These are phyloP conservation scores for Omphalotus olearius DNA, from an alignment of 1,284 basidiomycete species.

Conservation along the genomic window DNA sequence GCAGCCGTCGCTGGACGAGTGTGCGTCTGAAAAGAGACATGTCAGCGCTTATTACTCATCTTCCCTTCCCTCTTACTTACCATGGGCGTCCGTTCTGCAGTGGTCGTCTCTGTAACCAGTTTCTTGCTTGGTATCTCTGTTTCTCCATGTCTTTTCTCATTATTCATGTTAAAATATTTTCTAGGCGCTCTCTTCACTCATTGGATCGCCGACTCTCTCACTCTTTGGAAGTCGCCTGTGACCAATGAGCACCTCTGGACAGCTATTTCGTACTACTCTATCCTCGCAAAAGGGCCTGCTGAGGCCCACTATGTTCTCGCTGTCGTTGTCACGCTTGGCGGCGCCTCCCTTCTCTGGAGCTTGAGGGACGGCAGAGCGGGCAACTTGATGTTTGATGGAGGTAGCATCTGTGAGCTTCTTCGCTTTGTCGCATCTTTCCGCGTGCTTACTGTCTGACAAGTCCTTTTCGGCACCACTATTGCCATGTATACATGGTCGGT, in stretches of 20 bases:
- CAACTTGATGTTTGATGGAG: conserved; percentile 85
- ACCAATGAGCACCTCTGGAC: conserved; percentile 77
- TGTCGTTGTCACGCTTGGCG: conserved; percentile 54
- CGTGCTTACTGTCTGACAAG: conserved; percentile 31
- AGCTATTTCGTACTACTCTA: conserved; percentile 73
- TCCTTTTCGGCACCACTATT: conserved; percentile 66
- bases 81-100: conserved; percentile 65
- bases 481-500: conserved; percentile 69
- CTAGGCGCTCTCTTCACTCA: conserved; percentile 76
- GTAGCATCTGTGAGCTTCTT: conserved; percentile 60
- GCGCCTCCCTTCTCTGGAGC: conserved; percentile 67
- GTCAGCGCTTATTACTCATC: conserved; percentile 1
- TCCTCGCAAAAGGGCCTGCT: conserved; percentile 61
- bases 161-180: conserved; percentile 8
- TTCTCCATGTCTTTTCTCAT: neutral
- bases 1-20: conserved; percentile 1
- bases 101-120: conserved; percentile 71
- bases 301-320: conserved; percentile 51
- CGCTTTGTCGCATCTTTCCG: conserved; percentile 6
- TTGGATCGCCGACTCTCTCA: conserved; percentile 83
- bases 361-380: conserved; percentile 70
- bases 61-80: conserved; percentile 7
- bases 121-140: conserved; percentile 68
- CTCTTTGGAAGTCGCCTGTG: conserved; percentile 78
- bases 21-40: conserved; percentile 6